Evolutionary conservation across 2,329 filamentous ascomycete genomes (phyloP).

Genomic region (Aspergillus piperis): DNA sequence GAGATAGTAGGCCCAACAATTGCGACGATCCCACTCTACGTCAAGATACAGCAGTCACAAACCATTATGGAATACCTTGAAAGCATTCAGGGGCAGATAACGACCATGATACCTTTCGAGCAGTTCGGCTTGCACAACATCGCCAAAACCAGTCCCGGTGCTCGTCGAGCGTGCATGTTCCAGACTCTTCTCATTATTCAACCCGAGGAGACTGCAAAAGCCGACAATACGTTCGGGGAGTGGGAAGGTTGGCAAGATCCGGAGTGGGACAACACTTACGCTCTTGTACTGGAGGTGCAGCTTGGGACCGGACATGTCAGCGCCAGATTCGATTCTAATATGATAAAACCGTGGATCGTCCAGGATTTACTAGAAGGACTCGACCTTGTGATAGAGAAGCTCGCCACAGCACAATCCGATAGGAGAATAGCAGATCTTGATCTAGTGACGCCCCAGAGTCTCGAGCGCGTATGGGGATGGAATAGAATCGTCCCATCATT

Average conservation of each 20-base stretch:
- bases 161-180: slow-evolving; percentile 41
- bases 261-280: no score
- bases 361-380: no score
- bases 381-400: no score
- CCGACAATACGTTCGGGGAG: not conserved
- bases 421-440: no score
- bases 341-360: no score
- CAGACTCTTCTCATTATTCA: slow-evolving; percentile 43
- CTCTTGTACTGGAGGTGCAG: no score
- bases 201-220: slow-evolving; percentile 12
- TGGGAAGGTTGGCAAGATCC: not conserved
- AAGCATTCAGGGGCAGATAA: slow-evolving; percentile 54
- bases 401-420: no score
- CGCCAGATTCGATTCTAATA: no score
- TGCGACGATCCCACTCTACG: slow-evolving; percentile 45
- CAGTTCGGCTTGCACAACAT: slow-evolving; percentile 54
- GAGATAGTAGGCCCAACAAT: slow-evolving; percentile 48
- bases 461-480: slow-evolving; percentile 7
- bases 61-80: slow-evolving; percentile 52
- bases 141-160: slow-evolving; percentile 50
- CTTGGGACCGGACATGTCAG: no score
- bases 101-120: slow-evolving; percentile 59
- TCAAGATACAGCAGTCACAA: slow-evolving; percentile 33
- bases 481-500: not conserved
- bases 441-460: no score